A percentile compares a stretch with the other conserved stretches of the same genome.
Evolutionary conservation across 1,284 basidiomycete species (phyloP).

Genomic region (Singerocomus inundabilis): DNA sequence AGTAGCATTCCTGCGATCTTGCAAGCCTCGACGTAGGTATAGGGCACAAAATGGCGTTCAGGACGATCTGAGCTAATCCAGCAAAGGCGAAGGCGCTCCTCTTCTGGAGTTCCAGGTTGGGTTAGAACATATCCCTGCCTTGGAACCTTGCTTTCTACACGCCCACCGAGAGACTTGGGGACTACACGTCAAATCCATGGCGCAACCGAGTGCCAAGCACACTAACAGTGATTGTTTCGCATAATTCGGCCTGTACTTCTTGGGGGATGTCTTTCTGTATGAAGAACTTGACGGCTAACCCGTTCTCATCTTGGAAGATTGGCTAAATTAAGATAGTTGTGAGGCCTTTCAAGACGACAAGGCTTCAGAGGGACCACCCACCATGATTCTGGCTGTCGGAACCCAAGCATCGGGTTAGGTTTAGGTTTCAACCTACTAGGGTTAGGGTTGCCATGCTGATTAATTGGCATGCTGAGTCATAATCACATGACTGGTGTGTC

Average conservation of each 20-base stretch:
- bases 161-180: conserved; percentile 61
- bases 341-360: conserved; percentile 1
- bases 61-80: conserved; percentile 67
- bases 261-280: conserved; percentile 73
- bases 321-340: conserved; percentile 37
- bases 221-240: conserved; percentile 63
- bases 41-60: conserved; percentile 72
- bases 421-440: conserved; percentile 18
- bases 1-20: conserved; percentile 67
- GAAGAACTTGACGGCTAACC: conserved; percentile 73
- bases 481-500: no score
- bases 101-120: conserved; percentile 64
- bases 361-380: conserved; percentile 12
- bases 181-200: conserved; percentile 10
- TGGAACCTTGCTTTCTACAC: conserved; percentile 74
- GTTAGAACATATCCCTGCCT: conserved; percentile 70
- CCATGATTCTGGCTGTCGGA: conserved; percentile 26
- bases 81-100: conserved; percentile 65
- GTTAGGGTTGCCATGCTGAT: conserved; percentile 21
- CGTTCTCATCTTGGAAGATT: conserved; percentile 65
- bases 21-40: conserved; percentile 75
- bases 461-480: no score
- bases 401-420: conserved; percentile 37
- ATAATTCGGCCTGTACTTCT: conserved; percentile 63
- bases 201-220: not conserved